Base-by-base conservation (phyloP, 192 early-diverging fungal species). In the Entomortierella parvispora region DNA sequence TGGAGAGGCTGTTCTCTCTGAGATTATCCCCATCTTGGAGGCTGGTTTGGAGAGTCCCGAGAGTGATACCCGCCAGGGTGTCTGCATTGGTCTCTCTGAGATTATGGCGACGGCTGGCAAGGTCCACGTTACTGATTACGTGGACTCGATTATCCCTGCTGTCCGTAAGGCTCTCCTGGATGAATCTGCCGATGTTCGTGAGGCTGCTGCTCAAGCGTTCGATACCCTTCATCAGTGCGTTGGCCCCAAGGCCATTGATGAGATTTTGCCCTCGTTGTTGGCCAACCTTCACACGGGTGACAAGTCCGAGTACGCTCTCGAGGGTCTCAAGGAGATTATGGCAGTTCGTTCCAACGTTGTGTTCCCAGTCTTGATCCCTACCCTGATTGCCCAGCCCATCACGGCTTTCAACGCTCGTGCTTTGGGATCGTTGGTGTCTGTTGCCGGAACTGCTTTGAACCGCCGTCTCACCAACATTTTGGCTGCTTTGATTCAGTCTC, bases 301-400 rank as follows among this genome's bases (percentile, higher is more conserved):
- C 32, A 82, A 87, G n/a, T 86, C 88, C 43, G 79, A 78, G 23
- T 90, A 93, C 68, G 97, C 97, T 14, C 82, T 99, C 78, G 93
- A 95, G 75, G 98, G 95, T 37, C 83, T 99, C 57, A 97, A 97
- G 81, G 95, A 98, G 77, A 93, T 99, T 54, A 99, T 98, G 96
- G 89, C 94, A 15, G 94, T 99, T 45, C 93, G 95, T n/a, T 93
- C 93, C 59, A 93, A 94, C 65, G 94, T 96, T 4, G 98, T 99
- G 9, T 97, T 99, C 93, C 98, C 98, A 9, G 96, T 97, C 32
- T 85, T 99, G 53, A 96, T 99, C 58, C 98, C 98, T 3, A 97
- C 95, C 7, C 86, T 99, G 54, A 91, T 95, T n/a, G 67, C 89
- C 18, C 85, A 84, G 28, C 97, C 97, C 18, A 94, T 99, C 45